Base-by-base conservation (phyloP, 1,284 basidiomycete genomes). In the Ceratobasidium sp. region DNA sequence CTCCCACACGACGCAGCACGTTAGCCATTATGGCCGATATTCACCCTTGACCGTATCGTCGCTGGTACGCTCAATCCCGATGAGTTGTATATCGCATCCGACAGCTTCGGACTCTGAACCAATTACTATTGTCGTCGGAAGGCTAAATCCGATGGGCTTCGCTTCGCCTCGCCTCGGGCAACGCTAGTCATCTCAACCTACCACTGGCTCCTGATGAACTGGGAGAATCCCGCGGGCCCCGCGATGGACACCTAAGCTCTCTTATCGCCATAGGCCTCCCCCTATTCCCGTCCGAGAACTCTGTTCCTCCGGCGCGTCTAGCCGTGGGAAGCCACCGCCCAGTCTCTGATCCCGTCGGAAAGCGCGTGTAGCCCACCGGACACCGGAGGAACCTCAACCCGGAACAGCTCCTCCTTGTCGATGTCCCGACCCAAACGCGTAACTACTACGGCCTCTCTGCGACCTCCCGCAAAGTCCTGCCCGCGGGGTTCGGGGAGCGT, bases 391-490 rank as follows among this genome's bases (percentile, higher is more conserved):
- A 90, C 80, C 83, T 91, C 44, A 88, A 85, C 0, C 87, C 89
- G 0, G 85, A 86, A 23, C 81, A 86, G 1, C 89, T 92, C 58
- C 86, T 92, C 40, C 87, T 89, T 56, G 81, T 90, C 76, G 87
- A 89, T 23, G 90, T 90, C 0, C 91, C 91, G 0, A 91, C 89
- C 0, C 91, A 92, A 80, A 79, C 87, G 0, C 88, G 91, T 70
- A 88, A 87, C 18, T 93, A 92, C 82, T 80, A 88, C 18, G 87
- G 85, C 10, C 89, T 90, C 0, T 91, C 90, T 0, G 84, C 86
- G 0, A 92, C 91, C 0, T 91, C 91, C 44, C 87, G 88, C 66
- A 92, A 91, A 83, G 88, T 88, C 40, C 80, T 90, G 55, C 91
- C 89, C 20, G 85, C 87, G 15, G 86, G 87, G 6, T 88, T 89